Conservation (phyloP, 352 stramenopile species). For the Pythium apleroticum region DNA sequence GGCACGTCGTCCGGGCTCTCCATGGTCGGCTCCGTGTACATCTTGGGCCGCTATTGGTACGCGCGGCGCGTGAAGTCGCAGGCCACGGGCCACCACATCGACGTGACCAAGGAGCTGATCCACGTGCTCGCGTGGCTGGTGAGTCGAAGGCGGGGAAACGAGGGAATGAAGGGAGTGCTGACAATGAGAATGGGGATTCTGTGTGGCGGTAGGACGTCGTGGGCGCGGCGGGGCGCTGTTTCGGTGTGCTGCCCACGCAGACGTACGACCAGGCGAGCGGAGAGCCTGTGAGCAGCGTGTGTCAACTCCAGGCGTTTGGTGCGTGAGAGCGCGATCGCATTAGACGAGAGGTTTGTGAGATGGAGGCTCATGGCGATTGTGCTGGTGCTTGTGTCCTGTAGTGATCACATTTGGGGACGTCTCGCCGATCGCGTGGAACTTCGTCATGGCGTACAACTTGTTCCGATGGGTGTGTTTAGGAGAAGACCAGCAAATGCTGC, state of each 20-base stretch:
- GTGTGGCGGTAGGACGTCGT: slow-evolving; percentile 53
- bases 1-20: slow-evolving; percentile 76
- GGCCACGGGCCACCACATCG: slow-evolving; percentile 50
- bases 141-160: background rate
- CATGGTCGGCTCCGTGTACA: slow-evolving; percentile 80
- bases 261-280: slow-evolving; percentile 61
- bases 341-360: background rate
- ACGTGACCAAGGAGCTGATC: slow-evolving; percentile 86
- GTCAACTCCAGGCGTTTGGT: slow-evolving; percentile 76
- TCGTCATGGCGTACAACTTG: slow-evolving; percentile 82
- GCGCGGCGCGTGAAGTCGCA: slow-evolving; percentile 50
- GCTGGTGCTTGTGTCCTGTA: slow-evolving; percentile 21
- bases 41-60: slow-evolving; percentile 83
- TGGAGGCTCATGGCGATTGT: background rate
- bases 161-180: background rate
- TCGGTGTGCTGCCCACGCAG: slow-evolving; percentile 60
- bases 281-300: slow-evolving; percentile 54
- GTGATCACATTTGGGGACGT: slow-evolving; percentile 80
- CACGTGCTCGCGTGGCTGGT: slow-evolving; percentile 84
- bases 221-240: slow-evolving; percentile 65
- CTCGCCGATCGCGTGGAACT: slow-evolving; percentile 79
- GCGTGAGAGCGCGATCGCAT: slow-evolving; percentile 10
- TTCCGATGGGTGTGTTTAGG: slow-evolving; percentile 83
- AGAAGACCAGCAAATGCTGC: slow-evolving; percentile 81
- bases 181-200: background rate